These are phyloP conservation scores for Chlamydomonas sp. DNA, from an alignment of 139 green algal species.

Conservation along the genomic window DNA sequence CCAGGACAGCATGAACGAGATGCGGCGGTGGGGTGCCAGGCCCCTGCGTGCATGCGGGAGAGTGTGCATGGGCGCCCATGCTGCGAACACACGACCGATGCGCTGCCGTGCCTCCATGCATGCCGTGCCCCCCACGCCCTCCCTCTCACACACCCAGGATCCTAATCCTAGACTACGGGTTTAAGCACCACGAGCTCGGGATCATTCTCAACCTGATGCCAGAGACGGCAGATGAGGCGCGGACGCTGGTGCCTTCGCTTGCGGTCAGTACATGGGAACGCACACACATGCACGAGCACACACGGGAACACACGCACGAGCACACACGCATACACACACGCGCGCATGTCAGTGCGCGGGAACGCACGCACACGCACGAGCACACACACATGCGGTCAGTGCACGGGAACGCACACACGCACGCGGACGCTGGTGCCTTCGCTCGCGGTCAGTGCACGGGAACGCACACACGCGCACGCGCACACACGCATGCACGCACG, in stretches of 20 bases:
- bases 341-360: background rate
- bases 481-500: background rate
- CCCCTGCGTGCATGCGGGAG: background rate
- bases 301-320: background rate
- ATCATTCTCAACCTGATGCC: slow-evolving; percentile 21
- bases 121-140: background rate
- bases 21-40: slow-evolving; percentile 1
- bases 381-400: background rate
- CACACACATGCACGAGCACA: background rate
- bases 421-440: slow-evolving; percentile 4
- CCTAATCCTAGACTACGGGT: background rate
- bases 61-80: background rate
- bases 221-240: slow-evolving; percentile 14
- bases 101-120: background rate
- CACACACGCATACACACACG: background rate
- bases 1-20: slow-evolving; percentile 14
- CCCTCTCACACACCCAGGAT: slow-evolving; percentile 10
- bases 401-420: too few species aligned
- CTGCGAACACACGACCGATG: background rate
- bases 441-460: too few species aligned
- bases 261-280: too few species aligned
- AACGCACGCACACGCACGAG: background rate
- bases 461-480: background rate
- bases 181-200: slow-evolving; percentile 12
- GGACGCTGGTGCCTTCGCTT: slow-evolving; percentile 5